Conservation (phyloP, 2,329 filamentous ascomycete genomes). For the Neurospora sp. region DNA sequence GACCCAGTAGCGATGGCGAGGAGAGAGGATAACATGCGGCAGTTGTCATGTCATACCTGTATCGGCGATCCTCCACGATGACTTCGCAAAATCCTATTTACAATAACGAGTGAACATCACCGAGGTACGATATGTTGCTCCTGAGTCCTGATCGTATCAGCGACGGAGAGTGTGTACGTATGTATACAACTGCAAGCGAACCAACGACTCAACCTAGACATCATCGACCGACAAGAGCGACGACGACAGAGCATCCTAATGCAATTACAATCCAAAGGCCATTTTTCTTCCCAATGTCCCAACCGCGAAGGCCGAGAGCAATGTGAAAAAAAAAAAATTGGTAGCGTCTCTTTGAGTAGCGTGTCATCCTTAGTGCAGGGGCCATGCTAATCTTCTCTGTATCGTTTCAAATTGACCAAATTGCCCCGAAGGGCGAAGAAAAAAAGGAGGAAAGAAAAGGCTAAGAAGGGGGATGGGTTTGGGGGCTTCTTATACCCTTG, state of each 20-base stretch:
- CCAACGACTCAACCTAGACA: background rate
- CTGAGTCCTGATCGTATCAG: background rate
- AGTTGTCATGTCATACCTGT: background rate
- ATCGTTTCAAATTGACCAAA: conserved; percentile 24
- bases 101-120: background rate
- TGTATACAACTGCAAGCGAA: too few relatives aligned
- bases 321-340: conserved; percentile 56
- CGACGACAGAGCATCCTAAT: background rate
- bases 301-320: conserved; percentile 11
- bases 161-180: background rate
- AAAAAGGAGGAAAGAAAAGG: conserved; percentile 10
- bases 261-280: background rate
- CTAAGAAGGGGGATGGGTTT: conserved; percentile 4
- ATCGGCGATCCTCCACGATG: background rate
- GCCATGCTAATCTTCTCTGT: conserved; percentile 78
- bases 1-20: background rate
- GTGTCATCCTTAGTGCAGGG: conserved; percentile 91
- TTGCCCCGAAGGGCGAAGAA: conserved; percentile 16
- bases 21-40: background rate
- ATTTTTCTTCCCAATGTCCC: conserved; percentile 18
- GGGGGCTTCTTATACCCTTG: conserved; percentile 6
- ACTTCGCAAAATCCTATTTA: background rate
- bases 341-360: conserved; percentile 59
- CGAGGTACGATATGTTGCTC: background rate
- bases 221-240: background rate